These are phyloP conservation scores for Rosa hybrid DNA, from an alignment of 331 rosid genomes.

Conservation along the genomic window DNA sequence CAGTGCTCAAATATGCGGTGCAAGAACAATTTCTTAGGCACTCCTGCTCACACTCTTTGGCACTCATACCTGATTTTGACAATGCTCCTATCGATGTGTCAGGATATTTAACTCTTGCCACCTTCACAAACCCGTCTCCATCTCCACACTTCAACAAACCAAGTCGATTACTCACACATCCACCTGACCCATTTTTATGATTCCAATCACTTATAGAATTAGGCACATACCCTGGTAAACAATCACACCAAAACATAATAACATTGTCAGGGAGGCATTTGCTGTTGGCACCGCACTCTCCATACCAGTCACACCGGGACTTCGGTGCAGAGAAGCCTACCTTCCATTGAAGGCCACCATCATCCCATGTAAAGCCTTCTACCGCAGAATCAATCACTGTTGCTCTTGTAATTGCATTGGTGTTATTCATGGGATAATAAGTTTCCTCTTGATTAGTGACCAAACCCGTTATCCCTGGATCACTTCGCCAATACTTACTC, in stretches of 20 bases:
- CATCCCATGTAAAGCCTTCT: background rate
- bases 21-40: conserved; percentile 56
- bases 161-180: conserved; percentile 11
- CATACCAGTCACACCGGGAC: conserved; percentile 13
- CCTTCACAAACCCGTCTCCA: background rate
- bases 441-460: background rate
- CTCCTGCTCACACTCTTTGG: background rate
- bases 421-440: background rate
- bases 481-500: background rate
- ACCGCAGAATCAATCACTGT: background rate
- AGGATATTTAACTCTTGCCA: conserved; percentile 12
- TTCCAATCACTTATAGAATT: conserved; percentile 4
- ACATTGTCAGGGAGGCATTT: conserved; percentile 11
- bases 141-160: background rate
- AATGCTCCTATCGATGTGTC: background rate
- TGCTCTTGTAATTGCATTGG: background rate
- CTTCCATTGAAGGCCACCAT: background rate
- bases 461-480: too few species aligned
- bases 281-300: conserved; percentile 24
- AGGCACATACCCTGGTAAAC: conserved; percentile 23
- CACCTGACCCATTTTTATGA: conserved; percentile 10
- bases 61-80: background rate
- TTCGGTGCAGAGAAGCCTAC: background rate
- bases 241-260: conserved; percentile 23
- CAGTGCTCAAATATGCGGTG: conserved; percentile 43